phyloP scores from a whole-genome alignment of 129 eudicot genomes.

The Centaurea solstitialis region DNA sequence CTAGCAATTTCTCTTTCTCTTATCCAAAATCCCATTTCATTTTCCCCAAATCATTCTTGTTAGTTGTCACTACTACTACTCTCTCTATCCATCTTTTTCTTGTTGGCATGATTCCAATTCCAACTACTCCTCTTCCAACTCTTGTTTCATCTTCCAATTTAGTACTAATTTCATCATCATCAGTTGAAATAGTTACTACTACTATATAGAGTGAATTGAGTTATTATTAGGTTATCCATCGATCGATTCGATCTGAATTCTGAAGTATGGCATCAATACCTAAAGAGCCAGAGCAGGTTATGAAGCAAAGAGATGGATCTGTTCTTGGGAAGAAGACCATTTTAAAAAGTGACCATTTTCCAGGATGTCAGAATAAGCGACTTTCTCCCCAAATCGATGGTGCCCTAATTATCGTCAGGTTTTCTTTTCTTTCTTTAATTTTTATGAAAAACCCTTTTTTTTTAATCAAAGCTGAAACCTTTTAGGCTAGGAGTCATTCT shows the following conservation, averaged over 20 bases:
- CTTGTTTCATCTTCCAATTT: background rate
- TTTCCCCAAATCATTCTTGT: background rate
- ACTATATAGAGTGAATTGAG: no score
- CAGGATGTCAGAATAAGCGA: constrained; percentile 95
- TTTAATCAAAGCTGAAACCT: background rate
- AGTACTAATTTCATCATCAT: background rate
- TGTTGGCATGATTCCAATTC: background rate
- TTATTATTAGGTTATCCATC: no score
- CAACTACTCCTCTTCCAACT: background rate
- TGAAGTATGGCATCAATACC: constrained; percentile 64
- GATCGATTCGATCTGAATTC: no score
- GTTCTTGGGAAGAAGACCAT: constrained; percentile 94
- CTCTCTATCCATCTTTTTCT: background rate
- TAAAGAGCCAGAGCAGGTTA: constrained; percentile 84
- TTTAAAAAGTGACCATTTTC: constrained; percentile 97
- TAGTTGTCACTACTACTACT: background rate
- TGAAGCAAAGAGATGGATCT: constrained; percentile 90
- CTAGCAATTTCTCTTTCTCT: no score
- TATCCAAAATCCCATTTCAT: constrained; percentile 14
- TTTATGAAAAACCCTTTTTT: background rate
- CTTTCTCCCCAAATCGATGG: constrained; percentile 88
- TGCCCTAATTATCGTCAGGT: constrained; percentile 98
- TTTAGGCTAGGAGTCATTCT: background rate
- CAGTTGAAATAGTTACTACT: background rate
- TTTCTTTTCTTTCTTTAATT: background rate